These are phyloP conservation scores for Silene vulgaris DNA, from an alignment of 179 eudicot genomes.

Conservation along the genomic window DNA sequence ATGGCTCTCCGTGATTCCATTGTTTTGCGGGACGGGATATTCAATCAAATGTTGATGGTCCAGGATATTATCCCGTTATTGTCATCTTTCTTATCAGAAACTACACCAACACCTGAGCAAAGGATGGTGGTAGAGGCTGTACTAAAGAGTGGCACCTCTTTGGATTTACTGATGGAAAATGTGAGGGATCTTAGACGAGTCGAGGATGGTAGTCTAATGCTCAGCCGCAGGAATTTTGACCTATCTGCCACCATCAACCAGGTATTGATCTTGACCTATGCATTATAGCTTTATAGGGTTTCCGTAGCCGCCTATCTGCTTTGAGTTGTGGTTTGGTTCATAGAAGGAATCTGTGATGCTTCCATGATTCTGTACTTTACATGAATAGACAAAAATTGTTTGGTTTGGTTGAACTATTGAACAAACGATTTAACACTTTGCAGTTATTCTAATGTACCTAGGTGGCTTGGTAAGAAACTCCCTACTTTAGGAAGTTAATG, in stretches of 20 bases:
- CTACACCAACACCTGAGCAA: slow-evolving; percentile 55
- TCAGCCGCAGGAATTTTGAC: slow-evolving; percentile 39
- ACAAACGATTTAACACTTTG: no score
- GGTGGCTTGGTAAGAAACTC: no score
- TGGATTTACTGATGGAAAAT: slow-evolving; percentile 53
- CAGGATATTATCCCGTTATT: slow-evolving; percentile 46
- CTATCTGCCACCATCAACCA: slow-evolving; percentile 52
- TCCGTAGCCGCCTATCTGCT: not conserved
- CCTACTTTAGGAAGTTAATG: no score
- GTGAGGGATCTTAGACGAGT: slow-evolving; percentile 54
- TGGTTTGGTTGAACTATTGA: no score
- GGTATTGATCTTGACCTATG: slow-evolving; percentile 32
- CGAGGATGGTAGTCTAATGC: slow-evolving; percentile 51
- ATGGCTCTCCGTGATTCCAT: slow-evolving; percentile 44
- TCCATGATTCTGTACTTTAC: no score
- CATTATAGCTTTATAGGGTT: not conserved
- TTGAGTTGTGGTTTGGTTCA: not conserved
- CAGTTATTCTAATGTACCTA: no score
- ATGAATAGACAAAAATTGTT: no score
- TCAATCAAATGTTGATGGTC: slow-evolving; percentile 58
- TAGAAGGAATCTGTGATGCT: not conserved
- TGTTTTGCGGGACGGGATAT: slow-evolving; percentile 46
- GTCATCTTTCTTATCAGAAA: slow-evolving; percentile 54
- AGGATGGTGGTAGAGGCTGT: slow-evolving; percentile 51
- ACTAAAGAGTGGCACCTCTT: slow-evolving; percentile 47